Evolutionary conservation across 371 early-diverging fungal species (phyloP), one percentile per base, ranked within the genome.

Genomic region (Blakeslea trispora): DNA sequence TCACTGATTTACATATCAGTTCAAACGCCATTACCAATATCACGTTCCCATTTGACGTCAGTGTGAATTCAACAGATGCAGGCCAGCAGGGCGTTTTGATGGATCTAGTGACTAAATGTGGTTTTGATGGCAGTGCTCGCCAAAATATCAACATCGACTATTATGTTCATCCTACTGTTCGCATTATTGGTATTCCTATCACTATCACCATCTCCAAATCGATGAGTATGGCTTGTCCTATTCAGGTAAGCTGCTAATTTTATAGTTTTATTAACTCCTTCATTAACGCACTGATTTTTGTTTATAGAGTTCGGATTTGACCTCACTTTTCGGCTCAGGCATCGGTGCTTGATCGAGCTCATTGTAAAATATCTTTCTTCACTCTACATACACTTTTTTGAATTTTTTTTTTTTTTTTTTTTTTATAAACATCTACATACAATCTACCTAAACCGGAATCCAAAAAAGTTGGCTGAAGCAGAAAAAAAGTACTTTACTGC

Each of bases 21-120:
- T 64, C 66, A 10, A 58, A 81, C 22, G 70, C 66, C 0, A 61
- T 63, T 11, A 77, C 71, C 28, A 65, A 61, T 24, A 71, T 84
- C 44, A 59, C 55, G 4, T 84, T 84, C 53, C 81, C 82, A 5
- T 78, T 84, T 37, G 10, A 34, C 0, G 69, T 82, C 50, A 44
- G 43, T 5, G 64, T 82, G 28, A 60, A 75, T 35, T 54, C 75
- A 10, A 23, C 50, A 2, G 53, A 77, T 42, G 54, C 57, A n/a
- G 47, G 41, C 4, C 71, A 77, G 41, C 61, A 68, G 45, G 68
- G 73, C 32, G 80, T 82, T 22, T 31, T 80, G 11, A 50, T 57
- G 41, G 82, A 82, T 46, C 67, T 84, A 50, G 44, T 79, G 24
- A 66, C 60, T 21, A 69, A 68, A 14, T 84, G 84, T 59, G 84